These are phyloP conservation scores for Chaetomidium leptoderma DNA, from an alignment of 495 filamentous ascomycete species.

Conservation along the genomic window DNA sequence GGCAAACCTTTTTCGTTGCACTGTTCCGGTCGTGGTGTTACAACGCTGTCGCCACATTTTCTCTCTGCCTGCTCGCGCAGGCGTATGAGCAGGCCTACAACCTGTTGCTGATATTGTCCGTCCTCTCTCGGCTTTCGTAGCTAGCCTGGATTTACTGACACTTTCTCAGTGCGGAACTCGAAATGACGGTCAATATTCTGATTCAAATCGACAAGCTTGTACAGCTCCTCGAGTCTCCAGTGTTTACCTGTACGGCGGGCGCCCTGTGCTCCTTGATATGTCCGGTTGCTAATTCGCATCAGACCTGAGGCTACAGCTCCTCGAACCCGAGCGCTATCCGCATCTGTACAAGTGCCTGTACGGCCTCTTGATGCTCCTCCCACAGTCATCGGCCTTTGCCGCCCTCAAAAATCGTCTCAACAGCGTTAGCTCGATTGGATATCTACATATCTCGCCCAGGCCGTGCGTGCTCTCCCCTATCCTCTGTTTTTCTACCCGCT, in stretches of 20 bases:
- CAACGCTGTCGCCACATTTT: constrained; percentile 97
- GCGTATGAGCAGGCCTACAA: constrained; percentile 99
- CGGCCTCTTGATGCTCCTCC: constrained; percentile 93
- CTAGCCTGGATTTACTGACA: not conserved
- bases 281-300: not conserved
- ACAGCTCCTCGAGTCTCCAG: constrained; percentile 93
- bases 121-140: not conserved
- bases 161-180: constrained; percentile 73
- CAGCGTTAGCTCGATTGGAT: constrained; percentile 93
- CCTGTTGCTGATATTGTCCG: constrained; percentile 90
- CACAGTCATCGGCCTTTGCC: constrained; percentile 94
- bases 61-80: constrained; percentile 90
- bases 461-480: constrained; percentile 57
- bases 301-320: constrained; percentile 93
- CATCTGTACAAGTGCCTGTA: constrained; percentile 98
- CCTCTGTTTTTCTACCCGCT: not conserved
- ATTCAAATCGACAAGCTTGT: constrained; percentile 99
- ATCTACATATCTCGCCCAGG: constrained; percentile 78
- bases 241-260: constrained; percentile 76
- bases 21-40: constrained; percentile 98
- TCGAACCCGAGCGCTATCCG: constrained; percentile 96
- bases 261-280: not conserved
- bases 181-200: constrained; percentile 98
- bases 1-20: constrained; percentile 89
- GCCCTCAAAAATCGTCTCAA: constrained; percentile 95